These are phyloP conservation scores for Leccinum subspadiceum DNA, from an alignment of 1,284 basidiomycete genomes.

Conservation along the genomic window DNA sequence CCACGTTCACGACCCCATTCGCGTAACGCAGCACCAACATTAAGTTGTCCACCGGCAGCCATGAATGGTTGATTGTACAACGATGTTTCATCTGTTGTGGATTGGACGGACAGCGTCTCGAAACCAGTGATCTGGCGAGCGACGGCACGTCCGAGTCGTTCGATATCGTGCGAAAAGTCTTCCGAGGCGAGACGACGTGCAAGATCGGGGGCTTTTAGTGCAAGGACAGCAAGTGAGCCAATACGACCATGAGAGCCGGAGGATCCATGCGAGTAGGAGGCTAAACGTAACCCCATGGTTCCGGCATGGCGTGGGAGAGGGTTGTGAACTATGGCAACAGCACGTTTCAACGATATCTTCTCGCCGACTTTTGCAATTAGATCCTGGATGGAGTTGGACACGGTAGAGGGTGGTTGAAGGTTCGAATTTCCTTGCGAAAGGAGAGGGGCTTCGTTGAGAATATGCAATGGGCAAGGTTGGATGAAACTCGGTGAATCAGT, in stretches of 20 bases:
- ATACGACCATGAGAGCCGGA: slow-evolving; percentile 64
- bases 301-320: slow-evolving; percentile 44
- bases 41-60: slow-evolving; percentile 59
- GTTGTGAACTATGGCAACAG: slow-evolving; percentile 63
- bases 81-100: slow-evolving; percentile 52
- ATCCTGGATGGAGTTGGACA: slow-evolving; percentile 76
- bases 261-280: slow-evolving; percentile 79
- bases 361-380: slow-evolving; percentile 87
- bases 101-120: slow-evolving; percentile 62
- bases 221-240: slow-evolving; percentile 65
- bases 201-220: slow-evolving; percentile 50
- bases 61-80: slow-evolving; percentile 84
- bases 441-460: slow-evolving; percentile 67
- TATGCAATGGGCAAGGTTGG: slow-evolving; percentile 45
- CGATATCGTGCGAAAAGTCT: slow-evolving; percentile 52
- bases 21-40: slow-evolving; percentile 62
- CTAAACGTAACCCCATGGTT: slow-evolving; percentile 58
- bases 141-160: slow-evolving; percentile 72
- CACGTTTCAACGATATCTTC: slow-evolving; percentile 81
- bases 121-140: slow-evolving; percentile 88
- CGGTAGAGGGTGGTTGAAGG: slow-evolving; percentile 46
- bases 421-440: slow-evolving; percentile 48
- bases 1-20: slow-evolving; percentile 67
- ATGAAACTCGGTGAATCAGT: slow-evolving; percentile 40
- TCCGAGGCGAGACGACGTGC: slow-evolving; percentile 43